Conservation (phyloP, 1,139 yeast species). For the Lodderomyces parapsilosis region DNA sequence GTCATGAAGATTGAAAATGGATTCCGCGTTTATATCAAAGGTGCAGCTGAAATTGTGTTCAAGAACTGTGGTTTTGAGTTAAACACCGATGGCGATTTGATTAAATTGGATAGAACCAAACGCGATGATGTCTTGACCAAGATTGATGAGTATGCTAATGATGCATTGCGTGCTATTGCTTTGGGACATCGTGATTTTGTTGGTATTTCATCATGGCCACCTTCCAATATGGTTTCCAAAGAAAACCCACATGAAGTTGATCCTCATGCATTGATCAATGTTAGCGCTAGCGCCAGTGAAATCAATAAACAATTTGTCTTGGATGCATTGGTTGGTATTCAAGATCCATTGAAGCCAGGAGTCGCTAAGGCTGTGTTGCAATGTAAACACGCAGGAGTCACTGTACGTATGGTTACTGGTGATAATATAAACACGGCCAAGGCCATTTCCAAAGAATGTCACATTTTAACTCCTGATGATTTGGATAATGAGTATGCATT, state of each 20-base stretch:
- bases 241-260: conserved; percentile 42
- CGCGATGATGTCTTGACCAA: conserved; percentile 39
- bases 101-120: conserved; percentile 25
- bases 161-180: conserved; percentile 83
- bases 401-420: conserved; percentile 97
- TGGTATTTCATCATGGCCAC: conserved; percentile 61
- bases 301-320: conserved; percentile 37
- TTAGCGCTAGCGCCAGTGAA: conserved; percentile 25
- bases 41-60: conserved; percentile 90
- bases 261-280: conserved; percentile 43
- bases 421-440: conserved; percentile 88
- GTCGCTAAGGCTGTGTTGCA: conserved; percentile 85
- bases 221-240: conserved; percentile 36
- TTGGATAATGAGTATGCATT: conserved; percentile 56
- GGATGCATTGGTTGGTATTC: conserved; percentile 85
- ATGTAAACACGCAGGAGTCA: conserved; percentile 88
- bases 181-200: conserved; percentile 73
- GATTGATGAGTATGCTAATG: conserved; percentile 66
- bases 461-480: conserved; percentile 62
- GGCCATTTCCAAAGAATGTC: conserved; percentile 85
- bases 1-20: conserved; percentile 52
- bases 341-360: conserved; percentile 90
- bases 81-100: conserved; percentile 17
- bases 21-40: conserved; percentile 73
- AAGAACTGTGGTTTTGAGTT: conserved; percentile 51